A percentile compares a stretch with the other conserved stretches of the same genome.
Conservation (phyloP, 2,329 filamentous ascomycete species). For the Tympanopsis confertula region DNA sequence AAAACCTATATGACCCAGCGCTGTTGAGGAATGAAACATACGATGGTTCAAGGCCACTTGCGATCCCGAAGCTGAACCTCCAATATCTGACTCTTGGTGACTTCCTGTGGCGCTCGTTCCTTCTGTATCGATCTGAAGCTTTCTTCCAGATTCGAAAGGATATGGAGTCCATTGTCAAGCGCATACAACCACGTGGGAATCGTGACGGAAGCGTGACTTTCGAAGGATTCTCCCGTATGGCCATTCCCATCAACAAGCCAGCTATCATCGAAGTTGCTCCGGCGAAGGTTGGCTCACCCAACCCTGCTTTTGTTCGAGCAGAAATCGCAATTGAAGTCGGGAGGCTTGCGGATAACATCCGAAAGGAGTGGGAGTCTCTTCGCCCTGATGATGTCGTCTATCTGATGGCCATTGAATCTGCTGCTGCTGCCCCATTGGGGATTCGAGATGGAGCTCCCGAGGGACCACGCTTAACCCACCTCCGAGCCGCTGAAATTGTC, state of each 20-base stretch:
- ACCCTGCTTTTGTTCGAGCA: slow-evolving; percentile 73
- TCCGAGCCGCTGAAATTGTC: slow-evolving; percentile 76
- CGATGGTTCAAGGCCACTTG: slow-evolving; percentile 74
- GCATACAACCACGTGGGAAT: slow-evolving; percentile 59
- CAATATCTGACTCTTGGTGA: slow-evolving; percentile 92
- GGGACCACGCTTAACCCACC: slow-evolving; percentile 53
- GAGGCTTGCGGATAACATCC: slow-evolving; percentile 62
- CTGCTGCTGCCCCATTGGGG: slow-evolving; percentile 26
- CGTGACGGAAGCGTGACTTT: slow-evolving; percentile 57
- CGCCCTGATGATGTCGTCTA: slow-evolving; percentile 84
- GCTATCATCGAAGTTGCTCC: slow-evolving; percentile 79
- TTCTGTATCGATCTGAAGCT: slow-evolving; percentile 78
- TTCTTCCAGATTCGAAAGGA: slow-evolving; percentile 92
- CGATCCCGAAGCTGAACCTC: slow-evolving; percentile 86
- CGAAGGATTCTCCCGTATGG: slow-evolving; percentile 82
- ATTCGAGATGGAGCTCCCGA: slow-evolving; percentile 32
- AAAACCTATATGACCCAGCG: slow-evolving; percentile 65
- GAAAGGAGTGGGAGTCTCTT: slow-evolving; percentile 81
- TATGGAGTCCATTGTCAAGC: slow-evolving; percentile 70
- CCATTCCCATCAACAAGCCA: slow-evolving; percentile 72
- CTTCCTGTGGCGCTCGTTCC: slow-evolving; percentile 89
- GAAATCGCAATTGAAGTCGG: slow-evolving; percentile 79
- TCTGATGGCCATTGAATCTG: slow-evolving; percentile 63
- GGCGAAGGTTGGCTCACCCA: slow-evolving; percentile 69
- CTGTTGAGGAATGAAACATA: slow-evolving; percentile 76